Evolutionary conservation across 805 yeast genomes (phyloP).

Genomic region (Saccharomyces paradoxus): DNA sequence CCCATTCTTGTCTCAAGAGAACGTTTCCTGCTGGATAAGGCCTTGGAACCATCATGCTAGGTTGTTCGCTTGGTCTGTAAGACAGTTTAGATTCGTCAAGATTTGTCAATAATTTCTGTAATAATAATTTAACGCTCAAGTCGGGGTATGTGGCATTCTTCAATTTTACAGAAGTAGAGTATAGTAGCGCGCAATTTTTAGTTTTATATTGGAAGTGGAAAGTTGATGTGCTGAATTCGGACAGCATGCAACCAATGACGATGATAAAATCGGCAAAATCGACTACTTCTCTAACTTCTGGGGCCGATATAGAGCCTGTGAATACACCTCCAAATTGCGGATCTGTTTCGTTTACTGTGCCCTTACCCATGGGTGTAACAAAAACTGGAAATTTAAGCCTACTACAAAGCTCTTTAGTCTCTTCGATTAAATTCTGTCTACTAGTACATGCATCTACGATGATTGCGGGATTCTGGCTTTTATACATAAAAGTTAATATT

Average conservation of each 20-base stretch:
- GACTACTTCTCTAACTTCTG: slow-evolving; percentile 39
- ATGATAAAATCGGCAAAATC: slow-evolving; percentile 54
- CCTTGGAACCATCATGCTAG: slow-evolving; percentile 22
- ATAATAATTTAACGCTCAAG: slow-evolving; percentile 42
- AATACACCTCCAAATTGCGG: slow-evolving; percentile 57
- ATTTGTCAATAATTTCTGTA: slow-evolving; percentile 20
- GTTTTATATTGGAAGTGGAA: slow-evolving; percentile 49
- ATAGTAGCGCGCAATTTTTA: slow-evolving; percentile 47
- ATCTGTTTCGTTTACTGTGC: slow-evolving; percentile 49
- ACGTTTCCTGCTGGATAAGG: slow-evolving; percentile 12
- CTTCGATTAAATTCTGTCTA: slow-evolving; percentile 41
- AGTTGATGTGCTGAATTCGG: slow-evolving; percentile 52
- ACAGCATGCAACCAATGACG: slow-evolving; percentile 51
- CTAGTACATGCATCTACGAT: slow-evolving; percentile 57
- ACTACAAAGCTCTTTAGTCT: slow-evolving; percentile 36
- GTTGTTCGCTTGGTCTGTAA: slow-evolving; percentile 8
- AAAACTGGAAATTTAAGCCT: slow-evolving; percentile 44
- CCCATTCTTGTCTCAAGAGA: slow-evolving; percentile 35
- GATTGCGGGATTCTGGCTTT: slow-evolving; percentile 46
- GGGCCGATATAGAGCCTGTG: slow-evolving; percentile 46
- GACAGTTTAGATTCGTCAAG: slow-evolving; percentile 26
- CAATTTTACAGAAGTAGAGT: slow-evolving; percentile 46
- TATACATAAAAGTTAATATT: slow-evolving; percentile 42
- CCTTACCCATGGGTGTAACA: slow-evolving; percentile 55
- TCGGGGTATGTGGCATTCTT: slow-evolving; percentile 44